These are phyloP conservation scores for Thermochaetoides dissita DNA, from an alignment of 2,329 filamentous ascomycete species.

Conservation along the genomic window DNA sequence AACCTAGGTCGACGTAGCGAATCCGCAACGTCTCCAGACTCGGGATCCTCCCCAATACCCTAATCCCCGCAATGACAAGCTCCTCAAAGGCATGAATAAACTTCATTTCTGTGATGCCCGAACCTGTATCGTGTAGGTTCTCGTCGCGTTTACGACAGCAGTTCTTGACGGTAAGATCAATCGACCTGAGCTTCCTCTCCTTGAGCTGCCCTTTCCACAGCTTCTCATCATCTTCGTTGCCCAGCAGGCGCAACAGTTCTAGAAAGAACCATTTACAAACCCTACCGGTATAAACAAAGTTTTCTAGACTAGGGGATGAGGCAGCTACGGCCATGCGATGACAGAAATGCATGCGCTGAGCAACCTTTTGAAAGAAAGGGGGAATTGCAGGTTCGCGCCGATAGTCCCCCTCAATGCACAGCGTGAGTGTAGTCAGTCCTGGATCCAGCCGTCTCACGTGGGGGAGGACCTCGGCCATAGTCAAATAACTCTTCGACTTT, in stretches of 20 bases:
- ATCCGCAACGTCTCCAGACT: constrained; percentile 53
- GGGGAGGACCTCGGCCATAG: constrained; percentile 47
- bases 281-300: constrained; percentile 58
- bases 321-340: constrained; percentile 45
- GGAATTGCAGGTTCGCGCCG: constrained; percentile 48
- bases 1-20: constrained; percentile 59
- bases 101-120: constrained; percentile 55
- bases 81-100: constrained; percentile 61
- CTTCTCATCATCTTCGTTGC: too few species aligned
- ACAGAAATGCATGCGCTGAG: constrained; percentile 50
- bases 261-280: constrained; percentile 54
- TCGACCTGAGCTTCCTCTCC: constrained; percentile 26
- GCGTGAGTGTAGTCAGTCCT: constrained; percentile 47
- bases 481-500: constrained; percentile 60
- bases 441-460: constrained; percentile 27
- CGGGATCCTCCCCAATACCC: constrained; percentile 43
- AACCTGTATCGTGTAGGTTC: constrained; percentile 25
- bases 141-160: constrained; percentile 39
- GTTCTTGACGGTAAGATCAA: constrained; percentile 62
- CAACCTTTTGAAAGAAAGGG: constrained; percentile 46
- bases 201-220: too few species aligned
- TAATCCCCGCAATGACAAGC: constrained; percentile 50
- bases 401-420: constrained; percentile 61
- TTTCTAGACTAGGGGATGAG: constrained; percentile 47
- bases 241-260: constrained; percentile 32